A percentile compares a stretch with the other conserved stretches of the same genome.
phyloP scores from a whole-genome alignment of 2,329 filamentous ascomycete species.

The Cadophora luteo-olivacea region DNA sequence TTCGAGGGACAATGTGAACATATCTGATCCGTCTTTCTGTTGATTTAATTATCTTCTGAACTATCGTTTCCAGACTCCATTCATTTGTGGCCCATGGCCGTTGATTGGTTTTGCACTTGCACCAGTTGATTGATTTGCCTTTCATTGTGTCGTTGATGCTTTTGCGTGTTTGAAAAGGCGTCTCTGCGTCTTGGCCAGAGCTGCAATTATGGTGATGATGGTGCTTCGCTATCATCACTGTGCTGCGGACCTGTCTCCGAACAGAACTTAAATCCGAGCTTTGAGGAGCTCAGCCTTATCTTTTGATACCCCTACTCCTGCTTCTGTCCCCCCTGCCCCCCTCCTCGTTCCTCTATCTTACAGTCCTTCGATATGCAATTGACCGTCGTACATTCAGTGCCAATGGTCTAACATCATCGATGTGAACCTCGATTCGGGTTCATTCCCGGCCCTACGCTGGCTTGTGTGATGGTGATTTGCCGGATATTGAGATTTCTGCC shows the following conservation, averaged over 20 bases:
- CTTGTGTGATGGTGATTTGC: too few relatives aligned
- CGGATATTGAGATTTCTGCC: not conserved
- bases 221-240: not conserved
- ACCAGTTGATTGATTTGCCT: not conserved
- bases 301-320: not conserved
- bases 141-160: not conserved
- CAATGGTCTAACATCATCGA: too few relatives aligned
- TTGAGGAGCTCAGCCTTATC: not conserved
- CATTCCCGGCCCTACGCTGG: too few relatives aligned
- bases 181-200: not conserved
- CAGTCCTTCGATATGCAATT: too few relatives aligned
- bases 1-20: conserved; percentile 66
- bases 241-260: conserved; percentile 6
- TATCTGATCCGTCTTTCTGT: conserved; percentile 61
- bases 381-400: too few relatives aligned
- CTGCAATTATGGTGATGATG: not conserved
- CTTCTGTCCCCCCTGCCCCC: not conserved
- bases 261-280: not conserved
- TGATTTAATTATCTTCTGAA: conserved; percentile 42
- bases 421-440: too few relatives aligned
- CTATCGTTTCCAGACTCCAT: conserved; percentile 27
- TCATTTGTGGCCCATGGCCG: conserved; percentile 17
- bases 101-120: conserved; percentile 9
- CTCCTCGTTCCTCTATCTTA: not conserved
- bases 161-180: not conserved